Percentiles rank a stretch among this genome's conserved stretches.
phyloP scores from a whole-genome alignment of 1,284 basidiomycete genomes.

The Cryptococcus sp. region DNA sequence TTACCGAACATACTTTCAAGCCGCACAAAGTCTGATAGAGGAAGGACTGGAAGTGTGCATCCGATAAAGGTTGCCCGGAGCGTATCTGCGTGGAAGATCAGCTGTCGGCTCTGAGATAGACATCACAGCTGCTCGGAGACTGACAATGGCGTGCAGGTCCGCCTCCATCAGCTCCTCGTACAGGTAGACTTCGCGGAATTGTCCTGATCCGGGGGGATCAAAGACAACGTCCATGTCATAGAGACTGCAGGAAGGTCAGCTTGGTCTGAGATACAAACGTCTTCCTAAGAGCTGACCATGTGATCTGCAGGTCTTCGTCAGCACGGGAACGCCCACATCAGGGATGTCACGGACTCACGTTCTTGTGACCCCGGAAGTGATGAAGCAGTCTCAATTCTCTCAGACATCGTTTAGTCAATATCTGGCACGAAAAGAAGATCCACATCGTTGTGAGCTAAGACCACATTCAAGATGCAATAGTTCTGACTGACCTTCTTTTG shows the following conservation, averaged over 20 bases:
- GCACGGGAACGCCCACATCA: not conserved
- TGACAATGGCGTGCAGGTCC: conserved; percentile 95
- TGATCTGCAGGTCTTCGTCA: conserved; percentile 43
- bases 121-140: conserved; percentile 25
- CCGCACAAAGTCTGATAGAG: conserved; percentile 98
- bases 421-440: conserved; percentile 53
- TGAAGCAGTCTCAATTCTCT: conserved; percentile 91
- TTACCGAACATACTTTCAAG: conserved; percentile 59
- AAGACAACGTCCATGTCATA: conserved; percentile 98
- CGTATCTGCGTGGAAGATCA: conserved; percentile 67
- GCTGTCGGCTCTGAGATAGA: not conserved
- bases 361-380: conserved; percentile 96
- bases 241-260: conserved; percentile 56
- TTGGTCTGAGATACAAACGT: no score
- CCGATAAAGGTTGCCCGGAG: conserved; percentile 94
- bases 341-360: conserved; percentile 59
- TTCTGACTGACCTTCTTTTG: conserved; percentile 64
- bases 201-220: conserved; percentile 69
- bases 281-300: conserved; percentile 23
- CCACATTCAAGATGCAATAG: not conserved
- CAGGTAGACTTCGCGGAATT: conserved; percentile 94
- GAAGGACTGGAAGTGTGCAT: conserved; percentile 98
- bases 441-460: not conserved
- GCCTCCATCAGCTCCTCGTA: conserved; percentile 99
- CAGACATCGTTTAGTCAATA: conserved; percentile 90